Evolutionary conservation across 2,329 filamentous ascomycete species (phyloP).

Genomic region (Macroventuria anomochaeta): DNA sequence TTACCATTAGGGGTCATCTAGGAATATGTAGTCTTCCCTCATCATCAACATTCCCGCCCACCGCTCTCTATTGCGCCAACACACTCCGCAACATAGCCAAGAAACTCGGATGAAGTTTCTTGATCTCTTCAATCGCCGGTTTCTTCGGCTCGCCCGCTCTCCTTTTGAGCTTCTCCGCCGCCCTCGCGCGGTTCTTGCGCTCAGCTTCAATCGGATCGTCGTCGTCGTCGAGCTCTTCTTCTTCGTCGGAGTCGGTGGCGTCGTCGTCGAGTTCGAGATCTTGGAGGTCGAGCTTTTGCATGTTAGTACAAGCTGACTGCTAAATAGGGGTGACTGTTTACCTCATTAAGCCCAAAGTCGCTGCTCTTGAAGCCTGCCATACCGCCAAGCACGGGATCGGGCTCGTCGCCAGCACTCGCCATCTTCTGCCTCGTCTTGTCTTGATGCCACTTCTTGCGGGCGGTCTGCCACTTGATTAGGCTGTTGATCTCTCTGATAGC

Average conservation of each 20-base stretch:
- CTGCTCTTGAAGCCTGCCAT: slow-evolving; percentile 70
- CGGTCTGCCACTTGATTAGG: slow-evolving; percentile 92
- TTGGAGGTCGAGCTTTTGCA: slow-evolving; percentile 70
- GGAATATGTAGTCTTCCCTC: not conserved
- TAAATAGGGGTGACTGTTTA: slow-evolving; percentile 43
- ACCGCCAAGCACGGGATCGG: slow-evolving; percentile 48
- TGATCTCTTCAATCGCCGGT: slow-evolving; percentile 77
- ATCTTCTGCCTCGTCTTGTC: slow-evolving; percentile 99
- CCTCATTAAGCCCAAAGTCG: slow-evolving; percentile 89
- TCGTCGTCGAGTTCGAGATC: slow-evolving; percentile 82
- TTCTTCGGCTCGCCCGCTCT: slow-evolving; percentile 85
- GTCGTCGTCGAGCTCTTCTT: slow-evolving; percentile 70
- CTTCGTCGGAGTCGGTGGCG: slow-evolving; percentile 61
- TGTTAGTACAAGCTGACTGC: slow-evolving; percentile 9
- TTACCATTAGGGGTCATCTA: slow-evolving; percentile 4
- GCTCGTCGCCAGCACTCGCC: slow-evolving; percentile 73
- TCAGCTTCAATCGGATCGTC: slow-evolving; percentile 88
- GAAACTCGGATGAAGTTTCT: slow-evolving; percentile 81
- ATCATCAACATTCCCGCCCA: not conserved
- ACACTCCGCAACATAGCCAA: slow-evolving; percentile 81
- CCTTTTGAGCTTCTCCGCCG: slow-evolving; percentile 79
- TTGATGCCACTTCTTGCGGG: slow-evolving; percentile 95
- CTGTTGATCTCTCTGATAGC: slow-evolving; percentile 82
- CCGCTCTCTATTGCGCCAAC: slow-evolving; percentile 60
- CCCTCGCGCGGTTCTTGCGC: slow-evolving; percentile 75